Percentiles rank a stretch among this genome's conserved stretches.
Conservation (phyloP, 2,329 filamentous ascomycete genomes). For the Arthroderma sp. region DNA sequence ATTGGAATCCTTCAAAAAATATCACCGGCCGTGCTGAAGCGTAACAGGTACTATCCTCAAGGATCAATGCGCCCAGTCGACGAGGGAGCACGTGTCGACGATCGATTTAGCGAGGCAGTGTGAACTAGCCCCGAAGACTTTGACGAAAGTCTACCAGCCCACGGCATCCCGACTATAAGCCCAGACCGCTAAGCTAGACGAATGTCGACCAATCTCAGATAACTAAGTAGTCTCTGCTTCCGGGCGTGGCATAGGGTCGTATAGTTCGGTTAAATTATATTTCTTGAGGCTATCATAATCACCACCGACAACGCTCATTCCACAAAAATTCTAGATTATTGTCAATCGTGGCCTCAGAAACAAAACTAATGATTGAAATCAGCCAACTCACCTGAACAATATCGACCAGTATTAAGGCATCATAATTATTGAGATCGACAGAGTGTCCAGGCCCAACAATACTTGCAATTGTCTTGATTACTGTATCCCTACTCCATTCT, state of each 20-base stretch:
- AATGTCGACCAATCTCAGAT: too few species aligned
- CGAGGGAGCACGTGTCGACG: too few species aligned
- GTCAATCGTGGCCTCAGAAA: slow-evolving; percentile 4
- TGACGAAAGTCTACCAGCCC: too few species aligned
- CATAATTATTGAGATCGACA: slow-evolving; percentile 49
- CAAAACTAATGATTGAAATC: neutral
- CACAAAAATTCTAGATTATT: slow-evolving; percentile 43
- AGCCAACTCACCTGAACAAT: slow-evolving; percentile 42
- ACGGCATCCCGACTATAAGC: too few species aligned
- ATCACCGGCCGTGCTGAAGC: too few species aligned
- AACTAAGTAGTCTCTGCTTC: neutral
- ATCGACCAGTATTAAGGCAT: slow-evolving; percentile 48
- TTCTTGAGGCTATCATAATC: slow-evolving; percentile 49
- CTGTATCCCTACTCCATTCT: slow-evolving; percentile 41
- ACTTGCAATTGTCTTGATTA: slow-evolving; percentile 47
- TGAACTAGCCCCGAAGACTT: too few species aligned
- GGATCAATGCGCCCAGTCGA: too few species aligned
- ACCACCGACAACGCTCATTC: slow-evolving; percentile 48
- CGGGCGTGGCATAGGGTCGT: slow-evolving; percentile 31
- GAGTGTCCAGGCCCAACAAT: slow-evolving; percentile 44
- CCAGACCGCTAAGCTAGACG: too few species aligned
- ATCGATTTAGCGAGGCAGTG: too few species aligned
- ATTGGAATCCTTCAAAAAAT: too few species aligned
- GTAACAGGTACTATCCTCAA: too few species aligned
- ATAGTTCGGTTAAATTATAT: slow-evolving; percentile 51